Evolutionary conservation across 1,139 yeast species (phyloP), one percentile per base, ranked within the genome.

Genomic region (Saccharomyces hybrid): DNA sequence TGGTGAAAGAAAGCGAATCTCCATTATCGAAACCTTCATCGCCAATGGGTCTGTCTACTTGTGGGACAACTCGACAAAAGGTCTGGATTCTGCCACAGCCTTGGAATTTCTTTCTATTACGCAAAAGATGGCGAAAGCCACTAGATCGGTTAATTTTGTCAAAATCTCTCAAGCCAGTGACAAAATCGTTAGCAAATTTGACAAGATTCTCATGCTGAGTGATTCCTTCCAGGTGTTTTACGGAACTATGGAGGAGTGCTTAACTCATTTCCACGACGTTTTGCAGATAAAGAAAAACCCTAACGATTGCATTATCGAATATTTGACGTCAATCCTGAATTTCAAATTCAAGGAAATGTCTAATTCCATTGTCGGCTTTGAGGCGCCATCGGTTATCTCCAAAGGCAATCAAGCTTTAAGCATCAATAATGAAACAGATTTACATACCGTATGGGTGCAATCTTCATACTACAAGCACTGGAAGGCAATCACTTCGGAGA

Each of bases 401-500:
- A 11, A 14, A 28, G 14, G 5, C 42, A 34, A 34, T 64, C 76
- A 59, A 83, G 62, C 42, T 14, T 73, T 70, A 55, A 88, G 82
- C 47, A 90, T 91, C 30, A 72, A 76, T 55, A 81, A 86, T 5
- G 79, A 89, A 8, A 74, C 73, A 50, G 93, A 86, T 64, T 84
- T 87, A 65, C 83, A 82, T 56, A 70, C 71, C 5, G 75, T 75
- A 62, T 87, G 95, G 95, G 74, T 73, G 55, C 70, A 72, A n/a
- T 83, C 90, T 2, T 71, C 75, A 1, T 78, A 80, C 51, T 81
- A 77, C 62, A 60, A 67, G 11, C 64, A 65, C 65, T 55, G 57
- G 73, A 78, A 42, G 30, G 73, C 71, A 30, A 80, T 78, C 47
- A 78, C 80, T 42, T 50, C 23, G 30, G 30, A 34, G 30, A 16